Evolutionary conservation across 106 monocot genomes (phyloP).

Genomic region (Dendrobium huoshanense): DNA sequence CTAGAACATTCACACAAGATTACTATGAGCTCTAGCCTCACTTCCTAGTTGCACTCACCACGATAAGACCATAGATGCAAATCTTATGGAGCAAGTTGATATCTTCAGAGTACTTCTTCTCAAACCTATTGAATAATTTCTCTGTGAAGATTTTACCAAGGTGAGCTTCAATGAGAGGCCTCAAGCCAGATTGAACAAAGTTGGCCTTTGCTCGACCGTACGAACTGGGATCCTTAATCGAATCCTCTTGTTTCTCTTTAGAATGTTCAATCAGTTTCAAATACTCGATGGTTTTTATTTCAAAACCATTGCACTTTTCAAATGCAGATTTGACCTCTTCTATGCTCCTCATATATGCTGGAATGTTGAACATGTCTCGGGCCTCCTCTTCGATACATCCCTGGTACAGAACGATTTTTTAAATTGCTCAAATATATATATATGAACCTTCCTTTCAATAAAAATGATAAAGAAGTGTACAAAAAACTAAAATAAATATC

Average conservation of each 20-base stretch:
- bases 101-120: slow-evolving; percentile 31
- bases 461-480: neutral
- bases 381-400: slow-evolving; percentile 41
- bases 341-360: slow-evolving; percentile 49
- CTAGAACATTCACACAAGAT: neutral
- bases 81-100: slow-evolving; percentile 29
- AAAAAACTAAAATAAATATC: neutral
- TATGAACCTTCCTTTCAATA: neutral
- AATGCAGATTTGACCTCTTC: slow-evolving; percentile 46
- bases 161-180: slow-evolving; percentile 42
- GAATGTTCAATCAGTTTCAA: slow-evolving; percentile 34
- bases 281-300: slow-evolving; percentile 34
- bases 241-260: slow-evolving; percentile 46
- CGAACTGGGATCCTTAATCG: slow-evolving; percentile 29
- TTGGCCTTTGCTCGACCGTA: slow-evolving; percentile 39
- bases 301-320: slow-evolving; percentile 27
- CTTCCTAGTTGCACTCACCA: slow-evolving; percentile 45
- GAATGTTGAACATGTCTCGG: slow-evolving; percentile 54
- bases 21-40: neutral
- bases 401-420: slow-evolving; percentile 2
- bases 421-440: neutral
- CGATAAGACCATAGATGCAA: slow-evolving; percentile 50
- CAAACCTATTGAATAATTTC: slow-evolving; percentile 43
- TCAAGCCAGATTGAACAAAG: slow-evolving; percentile 35
- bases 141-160: slow-evolving; percentile 23